Conservation (phyloP, 1,284 basidiomycete genomes). For the Fomitopsis pinicola region DNA sequence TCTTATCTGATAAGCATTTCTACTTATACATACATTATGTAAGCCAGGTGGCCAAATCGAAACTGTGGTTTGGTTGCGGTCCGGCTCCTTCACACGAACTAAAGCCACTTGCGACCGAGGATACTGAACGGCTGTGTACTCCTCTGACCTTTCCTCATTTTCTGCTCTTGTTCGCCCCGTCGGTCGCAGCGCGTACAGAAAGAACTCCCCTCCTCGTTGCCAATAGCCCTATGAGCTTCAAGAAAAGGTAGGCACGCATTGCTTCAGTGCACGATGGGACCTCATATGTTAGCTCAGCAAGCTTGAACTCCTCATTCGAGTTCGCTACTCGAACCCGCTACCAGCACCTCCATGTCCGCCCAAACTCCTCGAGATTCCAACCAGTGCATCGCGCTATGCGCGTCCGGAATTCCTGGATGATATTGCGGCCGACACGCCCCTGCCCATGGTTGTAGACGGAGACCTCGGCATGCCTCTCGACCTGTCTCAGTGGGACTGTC, state of each 20-base stretch:
- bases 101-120: background rate
- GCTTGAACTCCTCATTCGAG: slow-evolving; percentile 85
- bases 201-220: too few relatives aligned
- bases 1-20: slow-evolving; percentile 14
- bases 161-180: background rate
- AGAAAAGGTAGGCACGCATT: slow-evolving; percentile 14
- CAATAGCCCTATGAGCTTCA: slow-evolving; percentile 17
- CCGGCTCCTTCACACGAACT: background rate
- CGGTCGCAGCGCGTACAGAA: too few relatives aligned
- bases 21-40: too few relatives aligned
- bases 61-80: background rate
- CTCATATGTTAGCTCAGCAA: slow-evolving; percentile 39
- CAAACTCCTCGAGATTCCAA: slow-evolving; percentile 85
- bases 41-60: too few relatives aligned
- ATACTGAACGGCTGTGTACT: background rate
- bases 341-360: slow-evolving; percentile 94
- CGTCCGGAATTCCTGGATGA: slow-evolving; percentile 79
- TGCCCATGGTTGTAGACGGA: slow-evolving; percentile 92
- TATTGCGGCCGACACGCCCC: slow-evolving; percentile 72
- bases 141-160: background rate
- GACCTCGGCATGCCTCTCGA: slow-evolving; percentile 95
- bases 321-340: slow-evolving; percentile 89
- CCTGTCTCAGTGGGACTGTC: slow-evolving; percentile 73
- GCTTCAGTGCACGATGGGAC: background rate
- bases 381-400: slow-evolving; percentile 82